Conservation (phyloP, 768 basidiomycete species). For the Exidia glandulosa region DNA sequence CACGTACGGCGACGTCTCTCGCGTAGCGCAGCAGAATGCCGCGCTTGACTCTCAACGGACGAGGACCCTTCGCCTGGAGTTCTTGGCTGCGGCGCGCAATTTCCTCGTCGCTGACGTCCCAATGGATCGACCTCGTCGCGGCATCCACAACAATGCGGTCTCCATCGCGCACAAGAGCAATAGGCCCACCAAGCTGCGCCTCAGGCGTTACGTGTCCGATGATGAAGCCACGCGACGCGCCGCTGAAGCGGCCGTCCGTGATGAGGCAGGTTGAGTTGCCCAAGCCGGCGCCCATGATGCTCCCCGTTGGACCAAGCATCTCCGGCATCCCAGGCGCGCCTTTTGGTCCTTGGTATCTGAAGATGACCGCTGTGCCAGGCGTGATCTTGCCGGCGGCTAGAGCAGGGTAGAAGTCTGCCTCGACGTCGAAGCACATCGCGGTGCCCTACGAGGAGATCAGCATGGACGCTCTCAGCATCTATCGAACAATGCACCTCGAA, state of each 20-base stretch:
- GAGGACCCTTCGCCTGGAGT: conserved; percentile 62
- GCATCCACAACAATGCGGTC: conserved; percentile 70
- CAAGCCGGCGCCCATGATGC: conserved; percentile 76
- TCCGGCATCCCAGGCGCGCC: conserved; percentile 53
- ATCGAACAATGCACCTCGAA: conserved; percentile 50
- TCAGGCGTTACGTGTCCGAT: conserved; percentile 52
- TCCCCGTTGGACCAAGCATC: conserved; percentile 21
- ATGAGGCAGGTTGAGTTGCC: conserved; percentile 69
- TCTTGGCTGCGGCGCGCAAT: conserved; percentile 45
- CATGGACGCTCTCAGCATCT: conserved; percentile 2
- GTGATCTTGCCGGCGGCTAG: conserved; percentile 67
- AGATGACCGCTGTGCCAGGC: conserved; percentile 63
- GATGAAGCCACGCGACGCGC: conserved; percentile 61
- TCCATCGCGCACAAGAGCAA: conserved; percentile 77
- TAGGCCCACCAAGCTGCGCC: conserved; percentile 74
- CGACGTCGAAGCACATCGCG: conserved; percentile 71
- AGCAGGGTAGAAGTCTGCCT: conserved; percentile 61
- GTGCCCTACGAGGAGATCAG: conserved; percentile 35
- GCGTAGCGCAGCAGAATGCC: conserved; percentile 75
- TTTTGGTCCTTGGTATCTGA: conserved; percentile 84
- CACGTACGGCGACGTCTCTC: conserved; percentile 72
- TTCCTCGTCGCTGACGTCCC: conserved; percentile 61
- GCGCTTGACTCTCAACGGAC: conserved; percentile 53
- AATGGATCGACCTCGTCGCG: conserved; percentile 50
- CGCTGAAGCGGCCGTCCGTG: conserved; percentile 85